Base-by-base conservation (phyloP, 345 rosid genomes). In the Trapa incisa region DNA sequence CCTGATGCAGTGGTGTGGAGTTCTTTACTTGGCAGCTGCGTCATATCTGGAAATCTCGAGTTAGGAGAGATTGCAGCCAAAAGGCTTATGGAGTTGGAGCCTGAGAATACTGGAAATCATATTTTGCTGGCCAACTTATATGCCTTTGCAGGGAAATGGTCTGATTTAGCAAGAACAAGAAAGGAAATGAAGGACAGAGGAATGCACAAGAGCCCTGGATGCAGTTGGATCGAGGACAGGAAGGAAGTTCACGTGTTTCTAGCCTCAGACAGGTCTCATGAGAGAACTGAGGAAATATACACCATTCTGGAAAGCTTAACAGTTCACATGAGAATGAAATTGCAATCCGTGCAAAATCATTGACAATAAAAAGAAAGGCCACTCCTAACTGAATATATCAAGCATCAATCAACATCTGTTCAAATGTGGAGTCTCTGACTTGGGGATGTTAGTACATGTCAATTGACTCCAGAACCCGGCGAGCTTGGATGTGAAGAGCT, bases 401-500 rank as follows among this genome's bases (percentile, higher is more conserved):
- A 41, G 32, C 14, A 47, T 3, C 36, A 35, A 47, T 3, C 36
- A 11, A 2, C 63, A 17, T n/a, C 53, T 37, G 17, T 48, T 38
- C 0, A 3, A 16, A 52, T 29, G 60, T 32, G 16, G 35, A 58
- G 37, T 11, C 38, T 32, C 38, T 58, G 14, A 22, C 33, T n/a
- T 22, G 63, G 63, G 35, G 50, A 22, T 29, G 7, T 83, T 74
- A 86, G 75, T 84, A 85, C 77, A 88, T 72, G 82, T 89, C 99
- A 10, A 89, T 77, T 32, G 96, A 91, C 80, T 94, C 97, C 12
- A 91, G 87, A 54, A 94, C 92, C 78, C 97, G 82, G 71, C 95
- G 87, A 71, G 97, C 97, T 70, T 94, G 99, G 71, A 89, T 87
- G 63, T 89, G 95, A 63, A 94, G 78, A 29, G 92, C 92, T 37